Evolutionary conservation across 495 filamentous ascomycete genomes (phyloP).

Genomic region (Podospora australis): DNA sequence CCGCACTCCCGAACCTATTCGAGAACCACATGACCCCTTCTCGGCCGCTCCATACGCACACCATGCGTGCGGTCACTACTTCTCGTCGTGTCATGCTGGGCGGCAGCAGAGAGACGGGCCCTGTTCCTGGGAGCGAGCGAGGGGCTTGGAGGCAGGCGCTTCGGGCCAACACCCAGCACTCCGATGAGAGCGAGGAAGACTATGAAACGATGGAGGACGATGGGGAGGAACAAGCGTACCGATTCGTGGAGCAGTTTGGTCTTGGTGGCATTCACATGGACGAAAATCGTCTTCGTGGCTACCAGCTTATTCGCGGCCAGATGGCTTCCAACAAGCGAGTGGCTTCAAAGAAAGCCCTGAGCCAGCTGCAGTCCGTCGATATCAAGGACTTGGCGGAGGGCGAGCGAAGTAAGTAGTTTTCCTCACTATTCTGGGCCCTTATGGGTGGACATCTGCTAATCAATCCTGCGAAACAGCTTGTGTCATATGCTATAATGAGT

Average conservation of each 20-base stretch:
- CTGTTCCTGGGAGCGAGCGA: too few relatives aligned
- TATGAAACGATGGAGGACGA: slow-evolving; percentile 18
- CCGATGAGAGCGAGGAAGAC: slow-evolving; percentile 24
- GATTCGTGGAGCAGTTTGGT: slow-evolving; percentile 17
- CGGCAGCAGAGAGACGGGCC: neutral
- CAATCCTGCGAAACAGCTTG: slow-evolving; percentile 50
- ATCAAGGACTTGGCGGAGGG: slow-evolving; percentile 35
- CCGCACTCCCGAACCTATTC: too few relatives aligned
- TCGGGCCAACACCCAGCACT: neutral
- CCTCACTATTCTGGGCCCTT: too few relatives aligned
- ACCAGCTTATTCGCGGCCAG: slow-evolving; percentile 35
- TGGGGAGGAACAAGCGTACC: slow-evolving; percentile 12
- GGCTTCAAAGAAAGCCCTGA: slow-evolving; percentile 40
- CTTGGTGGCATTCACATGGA: slow-evolving; percentile 8
- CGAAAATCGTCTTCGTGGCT: slow-evolving; percentile 28
- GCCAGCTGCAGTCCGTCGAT: slow-evolving; percentile 38
- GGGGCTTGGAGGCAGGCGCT: neutral
- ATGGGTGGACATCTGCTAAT: too few relatives aligned
- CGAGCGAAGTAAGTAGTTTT: slow-evolving; percentile 42
- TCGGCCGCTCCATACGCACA: too few relatives aligned
- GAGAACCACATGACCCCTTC: too few relatives aligned
- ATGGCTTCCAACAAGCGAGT: slow-evolving; percentile 34
- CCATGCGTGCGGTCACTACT: too few relatives aligned
- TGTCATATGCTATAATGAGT: slow-evolving; percentile 54
- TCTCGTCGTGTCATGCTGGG: too few relatives aligned